Evolutionary conservation across 2,329 filamentous ascomycete genomes (phyloP), one percentile per base, ranked within the genome.

Genomic region (Sporothrix luriei): DNA sequence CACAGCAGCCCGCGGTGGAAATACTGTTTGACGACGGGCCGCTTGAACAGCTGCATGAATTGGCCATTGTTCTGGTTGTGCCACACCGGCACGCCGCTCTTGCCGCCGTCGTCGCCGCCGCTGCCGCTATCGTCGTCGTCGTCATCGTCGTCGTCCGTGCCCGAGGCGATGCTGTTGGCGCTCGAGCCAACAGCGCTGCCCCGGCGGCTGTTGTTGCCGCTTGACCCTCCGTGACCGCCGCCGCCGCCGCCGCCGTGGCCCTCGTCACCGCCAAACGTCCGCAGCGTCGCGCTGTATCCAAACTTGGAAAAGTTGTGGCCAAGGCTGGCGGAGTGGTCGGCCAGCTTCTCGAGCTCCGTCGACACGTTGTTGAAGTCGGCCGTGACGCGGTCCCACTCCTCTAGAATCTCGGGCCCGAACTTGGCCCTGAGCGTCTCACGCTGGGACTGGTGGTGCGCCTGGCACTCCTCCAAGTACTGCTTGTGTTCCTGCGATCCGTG

Each of bases 1-100:
- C 88, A 90, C 9, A 90, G 77, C 14, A 90, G 80, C 0, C 87
- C 87, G 70, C 86, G 86, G 75, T 90, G 87, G 74, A 89, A 89
- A 78, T 89, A 90, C 78, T 90, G 88, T 70, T 87, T 82, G 3
- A 90, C 81, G 7, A 86, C 83, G 0, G 88, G 88, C 72, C 82
- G 83, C 75, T 85, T 85, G 75, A 86, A 87, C 70, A 90, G 78
- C 75, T 84, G 85, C 74, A 88, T 82, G 1, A 83, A 80, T 62
- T 75, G 77, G 69, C 78, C 84, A 70, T 79, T 78, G 24, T 71
- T 71, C 54, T 74, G 75, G 71, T 78, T 75, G 66, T 69, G 70
- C 72, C 70, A 69, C 54, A 65, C 52, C 19, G 69, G 57, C 62
- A 26, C 75, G 74, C 59, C 67, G 16, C 16, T 57, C 43, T 40